A percentile compares a stretch with the other conserved stretches of the same genome.
Evolutionary conservation across 441 rosid species (phyloP).

Genomic region (Pelargonium citronellum): DNA sequence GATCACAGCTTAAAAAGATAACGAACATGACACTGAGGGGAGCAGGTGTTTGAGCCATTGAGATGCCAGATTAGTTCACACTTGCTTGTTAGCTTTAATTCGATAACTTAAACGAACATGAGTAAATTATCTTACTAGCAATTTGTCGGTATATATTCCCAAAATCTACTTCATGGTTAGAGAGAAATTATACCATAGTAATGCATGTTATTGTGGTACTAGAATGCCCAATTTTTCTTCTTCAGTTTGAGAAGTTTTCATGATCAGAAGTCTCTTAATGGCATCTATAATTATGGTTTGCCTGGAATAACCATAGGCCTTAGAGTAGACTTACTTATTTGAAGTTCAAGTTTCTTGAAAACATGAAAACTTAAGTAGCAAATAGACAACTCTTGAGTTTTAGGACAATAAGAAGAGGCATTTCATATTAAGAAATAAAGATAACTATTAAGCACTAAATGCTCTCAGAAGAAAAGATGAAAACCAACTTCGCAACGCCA

Average conservation of each 20-base stretch:
- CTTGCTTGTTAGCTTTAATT: no score
- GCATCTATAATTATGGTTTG: no score
- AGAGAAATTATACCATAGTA: not conserved
- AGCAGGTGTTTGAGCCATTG: no score
- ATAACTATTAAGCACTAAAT: not conserved
- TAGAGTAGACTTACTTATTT: not conserved
- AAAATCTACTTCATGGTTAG: not conserved
- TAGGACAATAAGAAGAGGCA: not conserved
- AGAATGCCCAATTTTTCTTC: not conserved
- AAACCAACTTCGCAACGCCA: constrained; percentile 73
- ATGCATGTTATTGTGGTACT: no score
- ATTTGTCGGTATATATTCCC: not conserved
- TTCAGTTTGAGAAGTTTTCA: not conserved
- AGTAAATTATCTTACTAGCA: not conserved
- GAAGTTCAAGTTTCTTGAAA: not conserved
- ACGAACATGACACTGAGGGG: no score
- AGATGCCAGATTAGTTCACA: no score
- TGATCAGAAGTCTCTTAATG: no score
- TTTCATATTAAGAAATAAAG: not conserved
- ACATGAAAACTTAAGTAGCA: not conserved
- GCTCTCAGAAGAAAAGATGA: constrained; percentile 13
- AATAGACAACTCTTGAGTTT: no score
- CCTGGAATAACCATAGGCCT: not conserved
- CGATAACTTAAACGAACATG: no score
- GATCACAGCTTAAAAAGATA: no score